Percentiles rank a stretch among this genome's conserved stretches.
Conservation (phyloP, 1,284 basidiomycete genomes). For the Mycena citricolor region DNA sequence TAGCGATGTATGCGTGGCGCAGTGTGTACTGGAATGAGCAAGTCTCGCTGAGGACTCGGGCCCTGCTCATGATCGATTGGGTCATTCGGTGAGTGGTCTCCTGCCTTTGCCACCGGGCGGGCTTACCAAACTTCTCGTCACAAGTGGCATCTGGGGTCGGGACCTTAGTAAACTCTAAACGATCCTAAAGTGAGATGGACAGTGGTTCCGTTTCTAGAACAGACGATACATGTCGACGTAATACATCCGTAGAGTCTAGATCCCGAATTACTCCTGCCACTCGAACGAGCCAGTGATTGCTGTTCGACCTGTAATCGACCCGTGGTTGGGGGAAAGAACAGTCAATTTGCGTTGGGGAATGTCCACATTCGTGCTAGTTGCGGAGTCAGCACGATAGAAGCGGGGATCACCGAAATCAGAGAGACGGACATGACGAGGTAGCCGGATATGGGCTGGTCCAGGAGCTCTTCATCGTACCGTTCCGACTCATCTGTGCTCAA, state of each 20-base stretch:
- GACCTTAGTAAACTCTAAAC: constrained; percentile 19
- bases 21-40: constrained; percentile 96
- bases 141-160: constrained; percentile 20
- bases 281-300: constrained; percentile 84
- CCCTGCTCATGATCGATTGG: constrained; percentile 95
- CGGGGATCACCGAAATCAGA: constrained; percentile 9
- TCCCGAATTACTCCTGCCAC: constrained; percentile 69
- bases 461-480: constrained; percentile 81
- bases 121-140: not conserved
- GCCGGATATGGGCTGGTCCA: constrained; percentile 77
- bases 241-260: constrained; percentile 5
- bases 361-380: constrained; percentile 75
- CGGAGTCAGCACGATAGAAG: constrained; percentile 6
- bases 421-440: constrained; percentile 77
- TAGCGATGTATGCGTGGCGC: constrained; percentile 93
- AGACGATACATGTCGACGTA: constrained; percentile 6
- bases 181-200: not conserved
- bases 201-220: no score
- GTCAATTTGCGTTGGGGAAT: constrained; percentile 81
- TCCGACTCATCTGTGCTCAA: constrained; percentile 75
- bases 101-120: not conserved
- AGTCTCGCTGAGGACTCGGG: constrained; percentile 82
- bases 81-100: constrained; percentile 71
- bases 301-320: constrained; percentile 73
- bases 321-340: constrained; percentile 82